A percentile compares a stretch with the other conserved stretches of the same genome.
Evolutionary conservation across 306 rosid species (phyloP).

Genomic region (Citrullus mucosospermus): DNA sequence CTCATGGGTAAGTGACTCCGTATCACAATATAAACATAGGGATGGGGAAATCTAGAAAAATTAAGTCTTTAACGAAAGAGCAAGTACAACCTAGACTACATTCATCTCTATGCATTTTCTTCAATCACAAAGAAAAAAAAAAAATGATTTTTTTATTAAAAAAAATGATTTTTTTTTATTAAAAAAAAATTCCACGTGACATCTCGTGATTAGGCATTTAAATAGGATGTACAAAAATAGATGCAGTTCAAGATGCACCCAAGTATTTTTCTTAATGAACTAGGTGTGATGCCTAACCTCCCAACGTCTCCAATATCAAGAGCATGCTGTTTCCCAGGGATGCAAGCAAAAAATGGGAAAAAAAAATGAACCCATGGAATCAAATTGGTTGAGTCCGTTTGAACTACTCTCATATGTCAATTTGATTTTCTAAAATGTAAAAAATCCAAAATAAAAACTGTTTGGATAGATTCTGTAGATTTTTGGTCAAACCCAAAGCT

Average conservation of each 20-base stretch:
- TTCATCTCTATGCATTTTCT: too few species aligned
- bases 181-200: too few species aligned
- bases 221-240: too few species aligned
- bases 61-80: too few species aligned
- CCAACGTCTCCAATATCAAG: not conserved
- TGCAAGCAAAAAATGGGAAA: not conserved
- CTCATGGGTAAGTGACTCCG: not conserved
- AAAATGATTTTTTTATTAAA: too few species aligned
- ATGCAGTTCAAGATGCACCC: too few species aligned
- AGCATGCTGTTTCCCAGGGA: not conserved
- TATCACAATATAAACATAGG: not conserved
- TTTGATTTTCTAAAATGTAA: not conserved
- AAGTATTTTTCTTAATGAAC: not conserved
- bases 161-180: too few species aligned
- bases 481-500: not conserved
- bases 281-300: not conserved
- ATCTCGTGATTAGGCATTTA: too few species aligned
- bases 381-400: not conserved
- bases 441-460: not conserved
- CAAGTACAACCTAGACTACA: too few species aligned
- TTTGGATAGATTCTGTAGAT: not conserved
- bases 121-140: too few species aligned
- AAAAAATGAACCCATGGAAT: not conserved
- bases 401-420: not conserved
- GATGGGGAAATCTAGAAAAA: not conserved